Evolutionary conservation across 176 grass and related monocot genomes (phyloP), one percentile per base, ranked within the genome.

Genomic region (Avena sativa): DNA sequence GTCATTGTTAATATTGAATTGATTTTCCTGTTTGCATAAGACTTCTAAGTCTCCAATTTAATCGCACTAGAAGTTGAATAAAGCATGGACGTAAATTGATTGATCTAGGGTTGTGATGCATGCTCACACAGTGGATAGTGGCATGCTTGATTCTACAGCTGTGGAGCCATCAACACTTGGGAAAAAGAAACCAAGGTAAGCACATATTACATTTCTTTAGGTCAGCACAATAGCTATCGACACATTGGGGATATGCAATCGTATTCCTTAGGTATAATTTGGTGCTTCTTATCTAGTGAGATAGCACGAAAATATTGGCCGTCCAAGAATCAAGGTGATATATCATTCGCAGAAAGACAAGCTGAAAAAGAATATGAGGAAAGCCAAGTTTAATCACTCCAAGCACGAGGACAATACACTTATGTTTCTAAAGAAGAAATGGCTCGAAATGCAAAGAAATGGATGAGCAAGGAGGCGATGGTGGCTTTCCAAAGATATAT

Each of bases 391-490:
- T 25, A 13, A 65, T 65, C 13, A 19, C 53, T 30, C 0, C 62
- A 30, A 30, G 62, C 12, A 65, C 62, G 25, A 65, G 62, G 25
- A 65, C 23, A 14, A 28, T 30, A 14, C 30, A 65, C 62, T 30
- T 6, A 5, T 65, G 23, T 32, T 40, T 69, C 66, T 75, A 52
- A 36, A 0, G 46, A 36, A 65, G 46, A 77, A 66, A n/a, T 53
- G 52, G 11, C 6, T 64, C 11, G 10, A 11, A 38, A 36, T 53
- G 57, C 4, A 16, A 76, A n/a, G 17, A 25, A 28, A 21, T 77
- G 83, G 83, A 77, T 85, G 72, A 26, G 2, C 0, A 46, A 85
- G 58, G 83, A 85, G 58, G 58, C 10, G 58, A 85, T 65, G 71
- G 16, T 85, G 16, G 46, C 44, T 65, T 85, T 85, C 32, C 12